Conservation (phyloP, 768 basidiomycete genomes). For the Kwoniella shandongensis region DNA sequence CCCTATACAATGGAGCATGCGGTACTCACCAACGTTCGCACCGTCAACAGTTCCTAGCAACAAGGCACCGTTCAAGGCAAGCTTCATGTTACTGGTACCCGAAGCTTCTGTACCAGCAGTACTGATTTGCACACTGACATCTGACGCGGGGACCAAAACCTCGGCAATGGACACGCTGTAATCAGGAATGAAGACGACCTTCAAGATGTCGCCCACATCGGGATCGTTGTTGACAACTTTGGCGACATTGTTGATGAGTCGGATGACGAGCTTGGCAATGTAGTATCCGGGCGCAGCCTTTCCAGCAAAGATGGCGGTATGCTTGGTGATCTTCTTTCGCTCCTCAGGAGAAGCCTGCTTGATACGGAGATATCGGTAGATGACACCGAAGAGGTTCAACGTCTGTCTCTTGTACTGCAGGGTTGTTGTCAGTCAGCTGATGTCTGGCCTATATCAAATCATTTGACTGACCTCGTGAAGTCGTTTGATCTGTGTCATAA, state of each 20-base stretch:
- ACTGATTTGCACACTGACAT: slow-evolving; percentile 94
- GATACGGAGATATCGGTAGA: slow-evolving; percentile 74
- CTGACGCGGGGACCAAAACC: slow-evolving; percentile 64
- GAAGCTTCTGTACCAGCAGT: slow-evolving; percentile 86
- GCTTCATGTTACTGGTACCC: slow-evolving; percentile 58
- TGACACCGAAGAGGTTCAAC: slow-evolving; percentile 71
- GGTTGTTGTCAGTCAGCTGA: slow-evolving; percentile 1
- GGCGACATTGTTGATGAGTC: slow-evolving; percentile 88
- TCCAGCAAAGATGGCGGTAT: slow-evolving; percentile 86
- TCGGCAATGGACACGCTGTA: slow-evolving; percentile 61
- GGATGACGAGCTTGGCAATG: slow-evolving; percentile 90
- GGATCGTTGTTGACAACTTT: slow-evolving; percentile 76
- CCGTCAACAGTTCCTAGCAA: slow-evolving; percentile 84
- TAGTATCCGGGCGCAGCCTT: slow-evolving; percentile 87
- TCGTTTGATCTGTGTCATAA: slow-evolving; percentile 62
- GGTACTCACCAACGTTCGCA: slow-evolving; percentile 57
- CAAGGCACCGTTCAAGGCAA: slow-evolving; percentile 86
- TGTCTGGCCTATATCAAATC: background rate
- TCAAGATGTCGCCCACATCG: slow-evolving; percentile 76
- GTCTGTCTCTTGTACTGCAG: slow-evolving; percentile 73
- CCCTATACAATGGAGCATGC: too few relatives aligned
- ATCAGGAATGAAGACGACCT: slow-evolving; percentile 92
- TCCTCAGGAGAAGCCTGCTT: slow-evolving; percentile 77
- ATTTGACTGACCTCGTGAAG: slow-evolving; percentile 79
- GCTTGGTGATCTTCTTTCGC: slow-evolving; percentile 73